Evolutionary conservation across 805 yeast genomes (phyloP), one percentile per base, ranked within the genome.

Genomic region (Torulaspora maleeae): DNA sequence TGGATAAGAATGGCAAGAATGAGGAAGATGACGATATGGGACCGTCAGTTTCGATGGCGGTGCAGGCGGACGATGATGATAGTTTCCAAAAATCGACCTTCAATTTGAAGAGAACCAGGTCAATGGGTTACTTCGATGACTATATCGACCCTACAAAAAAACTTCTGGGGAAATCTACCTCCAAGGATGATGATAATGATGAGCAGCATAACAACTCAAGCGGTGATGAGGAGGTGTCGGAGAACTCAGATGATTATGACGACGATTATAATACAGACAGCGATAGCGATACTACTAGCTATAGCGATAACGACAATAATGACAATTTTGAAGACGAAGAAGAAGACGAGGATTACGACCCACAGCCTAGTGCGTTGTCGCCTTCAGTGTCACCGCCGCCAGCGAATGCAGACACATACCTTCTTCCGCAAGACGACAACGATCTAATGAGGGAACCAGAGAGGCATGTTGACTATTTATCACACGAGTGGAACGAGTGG

Each of bases 401-500:
- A 17, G 62, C 65, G 6, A 60, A 56, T 42, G 52, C 56, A 29
- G 62, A 59, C 40, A 50, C 52, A 43, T 52, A 54, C 35, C 45
- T 68, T 16, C 50, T 66, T 20, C 83, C 85, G n/a, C 93, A 83
- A 56, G 97, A 90, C 66, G 97, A 90, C 66, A 78, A 80, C 27
- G 95, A 84, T 59, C 72, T 90, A 29, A 77, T 77, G 42, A 78
- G 79, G 54, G 93, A 85, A 58, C 96, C 98, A 4, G 78, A 85
- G 41, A 77, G 83, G 44, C 97, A 90, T 61, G 99, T 93, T 7
- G 99, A 93, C 69, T 93, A 93, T 66, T 73, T 93, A 41, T 86
- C 96, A 4, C 96, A 93, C 63, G 76, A 93, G 63, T 93, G 99
- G 99, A 87, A 88, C 56, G 98, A 90, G 53, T 70, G 80, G 4